These are phyloP conservation scores for Cornus florida DNA, from an alignment of 148 eudicot genomes.

Conservation along the genomic window DNA sequence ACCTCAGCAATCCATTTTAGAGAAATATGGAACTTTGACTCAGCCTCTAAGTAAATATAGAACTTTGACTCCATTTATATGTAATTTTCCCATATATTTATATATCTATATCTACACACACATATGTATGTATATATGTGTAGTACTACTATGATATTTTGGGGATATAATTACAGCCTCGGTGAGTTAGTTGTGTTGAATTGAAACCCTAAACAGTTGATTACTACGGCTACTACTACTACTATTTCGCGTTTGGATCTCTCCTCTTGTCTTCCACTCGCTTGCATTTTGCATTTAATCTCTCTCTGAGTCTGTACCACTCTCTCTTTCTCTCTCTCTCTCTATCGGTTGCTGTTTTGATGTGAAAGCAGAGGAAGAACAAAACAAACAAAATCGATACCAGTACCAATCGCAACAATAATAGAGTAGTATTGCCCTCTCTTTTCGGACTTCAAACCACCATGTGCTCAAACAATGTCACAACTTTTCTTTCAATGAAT, in stretches of 20 bases:
- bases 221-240: no score
- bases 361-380: conserved; percentile 1
- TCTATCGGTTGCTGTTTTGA: not conserved
- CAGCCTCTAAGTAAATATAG: no score
- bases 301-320: not conserved
- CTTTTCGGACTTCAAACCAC: not conserved
- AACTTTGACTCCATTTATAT: no score
- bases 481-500: not conserved
- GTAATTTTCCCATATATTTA: no score
- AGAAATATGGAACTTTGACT: no score
- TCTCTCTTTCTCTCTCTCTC: no score
- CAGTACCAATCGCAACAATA: no score
- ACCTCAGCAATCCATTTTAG: no score
- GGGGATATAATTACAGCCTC: not conserved
- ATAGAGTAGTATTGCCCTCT: not conserved
- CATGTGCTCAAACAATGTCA: not conserved
- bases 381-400: not conserved
- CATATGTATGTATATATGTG: not conserved
- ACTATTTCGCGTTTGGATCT: no score
- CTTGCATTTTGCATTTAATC: no score
- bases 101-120: no score
- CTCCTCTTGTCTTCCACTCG: not conserved
- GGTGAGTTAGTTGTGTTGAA: not conserved
- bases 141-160: not conserved
- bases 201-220: not conserved